Conservation (phyloP, 768 basidiomycete genomes). For the Leccinum pellstonianum region DNA sequence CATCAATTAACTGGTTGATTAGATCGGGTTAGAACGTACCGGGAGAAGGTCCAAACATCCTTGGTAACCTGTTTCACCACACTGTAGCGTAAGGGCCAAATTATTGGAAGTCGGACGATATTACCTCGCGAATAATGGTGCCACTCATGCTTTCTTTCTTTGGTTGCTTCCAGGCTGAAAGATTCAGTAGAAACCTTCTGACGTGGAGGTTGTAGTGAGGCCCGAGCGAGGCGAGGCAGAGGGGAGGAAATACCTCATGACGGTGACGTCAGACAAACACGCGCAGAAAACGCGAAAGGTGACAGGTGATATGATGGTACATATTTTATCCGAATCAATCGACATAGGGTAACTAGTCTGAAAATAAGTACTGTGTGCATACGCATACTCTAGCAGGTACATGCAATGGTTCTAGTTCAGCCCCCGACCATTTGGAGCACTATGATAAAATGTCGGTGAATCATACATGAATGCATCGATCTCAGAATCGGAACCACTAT, state of each 20-base stretch:
- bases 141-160: slow-evolving; percentile 31
- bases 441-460: slow-evolving; percentile 45
- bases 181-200: slow-evolving; percentile 7
- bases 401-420: slow-evolving; percentile 11
- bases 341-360: not conserved
- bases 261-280: slow-evolving; percentile 24
- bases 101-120: not conserved
- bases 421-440: slow-evolving; percentile 43
- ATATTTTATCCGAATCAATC: not conserved
- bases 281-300: slow-evolving; percentile 14
- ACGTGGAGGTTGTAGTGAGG: slow-evolving; percentile 21
- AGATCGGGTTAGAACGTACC: slow-evolving; percentile 35
- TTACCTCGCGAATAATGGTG: slow-evolving; percentile 45
- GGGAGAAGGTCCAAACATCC: slow-evolving; percentile 65
- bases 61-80: slow-evolving; percentile 40
- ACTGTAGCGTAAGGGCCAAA: not conserved
- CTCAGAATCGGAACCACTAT: slow-evolving; percentile 37
- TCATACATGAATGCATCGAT: slow-evolving; percentile 65
- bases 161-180: slow-evolving; percentile 4
- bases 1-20: slow-evolving; percentile 7
- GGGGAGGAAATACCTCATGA: slow-evolving; percentile 5
- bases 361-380: not conserved
- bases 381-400: slow-evolving; percentile 6
- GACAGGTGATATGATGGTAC: not conserved
- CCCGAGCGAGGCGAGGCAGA: slow-evolving; percentile 9